A percentile compares a stretch with the other conserved stretches of the same genome.
These are phyloP conservation scores for Calonectria honghensis DNA, from an alignment of 2,329 filamentous ascomycete species.

Conservation along the genomic window DNA sequence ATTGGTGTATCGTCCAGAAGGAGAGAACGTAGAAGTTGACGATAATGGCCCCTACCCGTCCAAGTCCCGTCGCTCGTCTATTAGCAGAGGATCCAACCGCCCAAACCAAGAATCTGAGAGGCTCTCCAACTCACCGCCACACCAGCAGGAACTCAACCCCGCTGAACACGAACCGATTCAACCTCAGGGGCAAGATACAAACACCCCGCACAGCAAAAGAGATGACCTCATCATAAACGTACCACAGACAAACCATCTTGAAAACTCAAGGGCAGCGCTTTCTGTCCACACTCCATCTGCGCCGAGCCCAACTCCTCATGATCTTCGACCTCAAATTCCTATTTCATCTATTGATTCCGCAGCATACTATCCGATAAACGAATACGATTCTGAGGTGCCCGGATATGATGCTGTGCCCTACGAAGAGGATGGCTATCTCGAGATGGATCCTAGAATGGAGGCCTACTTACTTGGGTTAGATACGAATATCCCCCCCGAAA, in stretches of 20 bases:
- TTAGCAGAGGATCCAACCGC: constrained; percentile 20
- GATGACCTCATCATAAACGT: constrained; percentile 20
- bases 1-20: constrained; percentile 59
- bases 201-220: background rate
- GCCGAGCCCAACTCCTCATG: constrained; percentile 59
- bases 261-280: constrained; percentile 5
- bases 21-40: constrained; percentile 18
- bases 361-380: constrained; percentile 15
- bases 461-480: constrained; percentile 3
- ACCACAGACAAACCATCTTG: constrained; percentile 20
- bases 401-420: background rate
- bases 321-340: constrained; percentile 53
- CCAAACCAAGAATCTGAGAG: constrained; percentile 18
- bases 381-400: background rate
- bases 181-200: background rate
- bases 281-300: constrained; percentile 59
- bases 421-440: background rate
- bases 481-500: background rate
- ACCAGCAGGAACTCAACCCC: background rate
- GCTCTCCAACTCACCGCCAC: background rate
- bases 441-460: background rate
- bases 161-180: background rate
- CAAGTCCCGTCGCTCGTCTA: constrained; percentile 10
- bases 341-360: background rate
- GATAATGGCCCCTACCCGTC: constrained; percentile 15